Evolutionary conservation across 345 rosid genomes (phyloP), one percentile per base, ranked within the genome.

Genomic region (Salix suchowensis): DNA sequence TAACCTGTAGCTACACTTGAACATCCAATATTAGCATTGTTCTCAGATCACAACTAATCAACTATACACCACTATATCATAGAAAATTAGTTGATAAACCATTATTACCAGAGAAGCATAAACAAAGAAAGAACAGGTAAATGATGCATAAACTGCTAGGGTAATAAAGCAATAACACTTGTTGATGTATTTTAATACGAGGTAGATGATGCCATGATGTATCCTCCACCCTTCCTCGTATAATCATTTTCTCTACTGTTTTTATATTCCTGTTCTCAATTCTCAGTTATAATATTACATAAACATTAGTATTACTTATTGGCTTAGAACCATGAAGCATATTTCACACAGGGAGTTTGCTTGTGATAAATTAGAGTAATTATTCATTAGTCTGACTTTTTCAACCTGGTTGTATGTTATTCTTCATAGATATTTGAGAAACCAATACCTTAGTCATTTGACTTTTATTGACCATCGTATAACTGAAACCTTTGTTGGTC

Each of bases 1-100:
- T 79, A 97, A 94, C 84, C 91, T 91, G 86, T 77, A 82, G 87
- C 87, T 84, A 80, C 62, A 74, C 77, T 52, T 50, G 71, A 28
- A 76, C 67, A 60, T 72, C 72, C 74, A 62, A 68, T 5, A 71
- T 77, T 40, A 76, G 46, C 74, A 71, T 48, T 65, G 68, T 7
- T 44, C 58, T 67, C 46, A 50, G 6, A 23, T 19, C 48, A 28
- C 62, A 58, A 60, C 6, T n/a, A 24, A 24, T 19, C 26, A 67
- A 30, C 16, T 16, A 14, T 46, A 12, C 52, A 6, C 36, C 24
- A 30, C 44, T 7, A 12, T 42, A 26, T 26, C 15, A 24, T 5
- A 24, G 26, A 12, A 12, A 7, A 36, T 2, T 46, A 24, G 7
- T 23, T 19, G 7, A 55, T 55, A 55, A 12, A 55, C 7, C 2